Evolutionary conservation across 2,329 filamentous ascomycete species (phyloP).

Genomic region (Trichoderma hamatum): DNA sequence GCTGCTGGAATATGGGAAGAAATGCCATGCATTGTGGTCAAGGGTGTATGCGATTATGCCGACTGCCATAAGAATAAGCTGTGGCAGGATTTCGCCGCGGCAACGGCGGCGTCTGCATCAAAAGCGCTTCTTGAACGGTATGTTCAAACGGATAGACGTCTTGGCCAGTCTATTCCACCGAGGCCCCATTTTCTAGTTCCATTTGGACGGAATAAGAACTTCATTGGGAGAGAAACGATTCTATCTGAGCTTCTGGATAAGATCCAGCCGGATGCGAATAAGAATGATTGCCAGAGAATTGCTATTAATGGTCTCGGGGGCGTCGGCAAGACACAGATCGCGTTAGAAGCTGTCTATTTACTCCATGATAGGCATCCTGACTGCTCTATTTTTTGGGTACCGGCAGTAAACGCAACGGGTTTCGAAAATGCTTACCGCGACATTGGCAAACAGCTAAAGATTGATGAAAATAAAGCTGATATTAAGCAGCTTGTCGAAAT

Average conservation of each 20-base stretch:
- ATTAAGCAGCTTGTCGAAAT: slow-evolving; percentile 42
- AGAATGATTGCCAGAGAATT: slow-evolving; percentile 33
- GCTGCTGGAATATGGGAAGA: slow-evolving; percentile 35
- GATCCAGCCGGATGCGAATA: slow-evolving; percentile 16
- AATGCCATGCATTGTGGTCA: slow-evolving; percentile 37
- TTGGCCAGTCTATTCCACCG: not conserved
- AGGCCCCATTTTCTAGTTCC: not conserved
- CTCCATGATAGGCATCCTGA: slow-evolving; percentile 33
- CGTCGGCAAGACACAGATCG: slow-evolving; percentile 43
- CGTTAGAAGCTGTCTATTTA: slow-evolving; percentile 39
- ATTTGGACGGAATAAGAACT: slow-evolving; percentile 32
- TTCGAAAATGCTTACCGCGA: slow-evolving; percentile 43
- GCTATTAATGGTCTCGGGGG: slow-evolving; percentile 39
- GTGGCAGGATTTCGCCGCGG: slow-evolving; percentile 7
- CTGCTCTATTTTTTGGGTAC: slow-evolving; percentile 48
- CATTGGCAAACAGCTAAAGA: slow-evolving; percentile 37
- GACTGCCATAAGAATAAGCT: slow-evolving; percentile 17
- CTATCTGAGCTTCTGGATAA: slow-evolving; percentile 28
- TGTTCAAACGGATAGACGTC: not conserved
- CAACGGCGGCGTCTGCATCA: not conserved
- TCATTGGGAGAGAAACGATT: slow-evolving; percentile 32
- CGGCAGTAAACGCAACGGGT: slow-evolving; percentile 33
- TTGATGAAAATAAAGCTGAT: slow-evolving; percentile 38
- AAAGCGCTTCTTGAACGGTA: not conserved
- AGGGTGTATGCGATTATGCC: slow-evolving; percentile 13